A percentile compares a stretch with the other conserved stretches of the same genome.
Conservation (phyloP, 2,329 filamentous ascomycete genomes). For the Fusarium concolor region DNA sequence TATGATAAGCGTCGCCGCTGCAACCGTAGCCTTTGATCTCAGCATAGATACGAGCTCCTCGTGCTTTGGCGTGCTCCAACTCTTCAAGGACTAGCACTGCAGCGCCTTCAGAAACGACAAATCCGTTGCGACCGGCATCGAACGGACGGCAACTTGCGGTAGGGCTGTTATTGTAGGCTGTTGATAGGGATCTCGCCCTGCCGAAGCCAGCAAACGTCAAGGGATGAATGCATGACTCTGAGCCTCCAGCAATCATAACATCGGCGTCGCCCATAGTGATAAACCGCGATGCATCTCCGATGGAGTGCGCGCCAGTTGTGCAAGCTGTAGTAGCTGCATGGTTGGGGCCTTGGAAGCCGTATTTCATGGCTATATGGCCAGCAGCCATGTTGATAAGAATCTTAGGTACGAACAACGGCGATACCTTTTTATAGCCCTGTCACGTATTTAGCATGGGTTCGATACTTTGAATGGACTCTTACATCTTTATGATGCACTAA, state of each 20-base stretch:
- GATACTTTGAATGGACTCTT: slow-evolving; percentile 47
- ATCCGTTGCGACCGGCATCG: slow-evolving; percentile 81
- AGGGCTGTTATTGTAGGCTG: slow-evolving; percentile 80
- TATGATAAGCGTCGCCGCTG: slow-evolving; percentile 91
- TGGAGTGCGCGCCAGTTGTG: slow-evolving; percentile 93
- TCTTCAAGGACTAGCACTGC: slow-evolving; percentile 91
- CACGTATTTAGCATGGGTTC: slow-evolving; percentile 20
- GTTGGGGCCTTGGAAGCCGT: slow-evolving; percentile 90
- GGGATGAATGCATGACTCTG: slow-evolving; percentile 96
- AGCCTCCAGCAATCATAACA: slow-evolving; percentile 95
- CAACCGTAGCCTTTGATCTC: slow-evolving; percentile 91
- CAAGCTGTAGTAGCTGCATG: slow-evolving; percentile 94
- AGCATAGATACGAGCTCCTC: slow-evolving; percentile 86
- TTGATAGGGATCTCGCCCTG: slow-evolving; percentile 85
- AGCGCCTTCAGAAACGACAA: slow-evolving; percentile 93
- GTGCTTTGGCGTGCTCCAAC: slow-evolving; percentile 83
- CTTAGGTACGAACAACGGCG: slow-evolving; percentile 91
- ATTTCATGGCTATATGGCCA: slow-evolving; percentile 92
- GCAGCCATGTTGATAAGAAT: slow-evolving; percentile 95
- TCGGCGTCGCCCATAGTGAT: slow-evolving; percentile 92
- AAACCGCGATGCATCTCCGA: slow-evolving; percentile 93
- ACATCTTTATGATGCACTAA: slow-evolving; percentile 80
- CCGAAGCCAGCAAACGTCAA: slow-evolving; percentile 93
- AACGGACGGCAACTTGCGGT: slow-evolving; percentile 84
- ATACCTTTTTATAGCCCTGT: slow-evolving; percentile 92